Base-by-base conservation (phyloP, 169 alveolate genomes). In the Eimeria maxima region DNA sequence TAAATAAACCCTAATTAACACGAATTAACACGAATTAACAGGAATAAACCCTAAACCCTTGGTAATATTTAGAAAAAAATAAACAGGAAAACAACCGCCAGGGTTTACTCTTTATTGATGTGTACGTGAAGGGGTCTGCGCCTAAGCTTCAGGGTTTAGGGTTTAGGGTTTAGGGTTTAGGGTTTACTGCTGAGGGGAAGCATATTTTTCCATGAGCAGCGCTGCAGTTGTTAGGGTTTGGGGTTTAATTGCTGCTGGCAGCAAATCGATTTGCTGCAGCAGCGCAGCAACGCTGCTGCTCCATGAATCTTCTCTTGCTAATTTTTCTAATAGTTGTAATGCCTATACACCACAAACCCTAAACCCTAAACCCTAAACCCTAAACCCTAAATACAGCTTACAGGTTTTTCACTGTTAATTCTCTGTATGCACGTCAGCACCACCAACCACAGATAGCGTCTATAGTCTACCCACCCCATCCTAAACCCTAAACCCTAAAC, bases 251-350 rank as follows among this genome's bases (percentile, higher is more conserved):
- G 80, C 90, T 90, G 76, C 90, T 90, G 55, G 80, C 78, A 33
- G 83, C 90, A 24, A 45, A 57, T 63, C 78, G 83, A 22, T 74
- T 89, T 76, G 95, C 95, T 0, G 95, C 95, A 22, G 95, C 91
- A 47, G 95, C 95, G 90, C 67, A 90, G 95, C 60, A 90, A 90
- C 95, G 71, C 55, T 27, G 60, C 76, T 87, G 44, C 81, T 90
- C 81, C 88, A 74, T 27, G 65, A 71, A 29, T 73, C 57, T 90
- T 78, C 90, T 73, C 67, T 65, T 14, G 74, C 38, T n/a, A 65
- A 5, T 14, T 65, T 4, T 14, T 65, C 33, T n/a, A 65, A 14
- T 5, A 65, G 74, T 14, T 16, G 74, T 5, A 65, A n/a, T 4
- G 57, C 57, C 57, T 50, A 11, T 11, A 50, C 5, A 50, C 57